These are phyloP conservation scores for Fusarium bactridioides DNA, from an alignment of 2,329 filamentous ascomycete genomes.

Conservation along the genomic window DNA sequence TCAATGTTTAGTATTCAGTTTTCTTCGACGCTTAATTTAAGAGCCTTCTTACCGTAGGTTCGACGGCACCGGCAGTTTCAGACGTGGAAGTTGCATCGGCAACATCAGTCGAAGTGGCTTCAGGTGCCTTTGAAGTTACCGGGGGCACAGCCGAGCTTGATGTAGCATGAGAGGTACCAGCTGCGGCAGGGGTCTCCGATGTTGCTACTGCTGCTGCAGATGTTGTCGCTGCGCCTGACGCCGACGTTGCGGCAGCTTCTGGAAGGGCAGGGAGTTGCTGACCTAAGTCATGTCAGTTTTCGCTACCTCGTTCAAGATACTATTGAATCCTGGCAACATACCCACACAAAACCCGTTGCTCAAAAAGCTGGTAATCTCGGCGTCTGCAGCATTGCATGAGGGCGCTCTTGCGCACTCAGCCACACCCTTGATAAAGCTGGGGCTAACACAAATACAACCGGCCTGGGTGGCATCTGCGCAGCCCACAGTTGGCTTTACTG, in stretches of 20 bases:
- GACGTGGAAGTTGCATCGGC: not conserved
- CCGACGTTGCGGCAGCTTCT: constrained; percentile 1
- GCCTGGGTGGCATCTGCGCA: constrained; percentile 44
- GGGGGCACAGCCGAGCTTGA: constrained; percentile 6
- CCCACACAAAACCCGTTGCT: constrained; percentile 35
- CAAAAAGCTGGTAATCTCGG: constrained; percentile 32
- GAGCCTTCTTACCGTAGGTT: constrained; percentile 28
- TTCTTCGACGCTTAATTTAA: not conserved
- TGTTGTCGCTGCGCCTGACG: constrained; percentile 10
- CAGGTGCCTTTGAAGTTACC: constrained; percentile 4
- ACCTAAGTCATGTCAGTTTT: constrained; percentile 21
- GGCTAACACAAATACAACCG: constrained; percentile 52
- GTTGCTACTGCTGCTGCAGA: constrained; percentile 9
- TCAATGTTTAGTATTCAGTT: constrained; percentile 2
- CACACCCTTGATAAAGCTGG: constrained; percentile 48
- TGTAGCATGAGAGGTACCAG: constrained; percentile 2
- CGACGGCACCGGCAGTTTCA: not conserved
- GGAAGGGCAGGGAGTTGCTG: constrained; percentile 16
- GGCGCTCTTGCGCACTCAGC: constrained; percentile 49
- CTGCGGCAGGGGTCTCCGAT: constrained; percentile 6
- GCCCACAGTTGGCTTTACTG: constrained; percentile 12
- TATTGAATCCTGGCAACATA: constrained; percentile 12
- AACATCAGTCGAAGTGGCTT: constrained; percentile 2
- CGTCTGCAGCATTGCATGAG: constrained; percentile 35
- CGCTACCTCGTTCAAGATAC: not conserved